Evolutionary conservation across 768 basidiomycete species (phyloP), one percentile per base, ranked within the genome.

Genomic region (Amanita molliuscula): DNA sequence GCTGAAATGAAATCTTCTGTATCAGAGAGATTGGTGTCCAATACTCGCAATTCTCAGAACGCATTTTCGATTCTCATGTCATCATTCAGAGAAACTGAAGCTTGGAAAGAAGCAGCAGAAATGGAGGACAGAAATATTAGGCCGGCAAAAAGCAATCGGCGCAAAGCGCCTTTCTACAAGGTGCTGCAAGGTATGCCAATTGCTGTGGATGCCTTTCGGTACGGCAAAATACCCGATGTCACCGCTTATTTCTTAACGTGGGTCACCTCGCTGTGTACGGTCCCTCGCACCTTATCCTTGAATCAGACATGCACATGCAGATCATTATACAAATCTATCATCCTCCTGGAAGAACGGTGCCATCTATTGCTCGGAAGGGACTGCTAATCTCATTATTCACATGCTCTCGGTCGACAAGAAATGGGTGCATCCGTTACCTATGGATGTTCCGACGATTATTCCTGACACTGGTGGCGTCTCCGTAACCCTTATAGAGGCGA

Each of bases 401-500:
- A 94, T 95, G 79, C 79, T 99, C 5, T 76, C 79, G 7, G 93
- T 99, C 7, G 84, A 94, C 61, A 76, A 73, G 44, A 79, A 86
- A 68, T 98, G 90, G 90, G 84, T 99, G 0, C 76, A 86, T 58
- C 81, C 91, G 4, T 71, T 98, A 3, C 88, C 91, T 1, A 79
- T 92, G 76, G 79, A 96, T 63, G 69, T 69, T 0, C 76, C 90
- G 0, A 83, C 79, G 0, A 62, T 79, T 29, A 74, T 96, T 49
- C 90, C 95, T 0, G 67, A 88, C 56, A 90, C 91, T 0, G 79
- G 81, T 23, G 93, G 93, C 2, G 89, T 97, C 31, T 71, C 68
- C 33, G 94, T 97, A 4, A 97, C 92, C 1, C 78, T 94, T 35
- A 91, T 99, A n/a, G 90, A 96, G 59, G 96, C 95, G 8, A 98